Conservation (phyloP, 2,329 filamentous ascomycete genomes). For the Penicillium italicum region DNA sequence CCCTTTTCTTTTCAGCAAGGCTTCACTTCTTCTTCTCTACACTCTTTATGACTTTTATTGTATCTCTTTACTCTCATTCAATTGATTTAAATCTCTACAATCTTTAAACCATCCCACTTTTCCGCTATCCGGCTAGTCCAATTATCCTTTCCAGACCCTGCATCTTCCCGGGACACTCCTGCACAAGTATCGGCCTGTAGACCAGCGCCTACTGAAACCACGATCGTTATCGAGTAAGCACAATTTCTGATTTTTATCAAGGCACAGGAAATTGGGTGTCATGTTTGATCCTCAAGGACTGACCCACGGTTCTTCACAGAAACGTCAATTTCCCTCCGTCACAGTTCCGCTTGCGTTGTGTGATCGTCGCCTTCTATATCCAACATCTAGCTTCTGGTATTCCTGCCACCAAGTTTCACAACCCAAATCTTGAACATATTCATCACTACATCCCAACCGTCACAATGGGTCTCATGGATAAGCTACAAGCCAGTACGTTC, state of each 20-base stretch:
- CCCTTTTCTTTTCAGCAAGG: constrained; percentile 10
- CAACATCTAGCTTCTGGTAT: neutral
- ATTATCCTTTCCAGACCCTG: neutral
- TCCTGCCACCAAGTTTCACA: neutral
- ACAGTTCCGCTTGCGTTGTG: constrained; percentile 2
- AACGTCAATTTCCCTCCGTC: constrained; percentile 1
- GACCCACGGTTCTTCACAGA: constrained; percentile 8
- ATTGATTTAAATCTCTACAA: neutral
- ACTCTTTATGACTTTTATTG: neutral
- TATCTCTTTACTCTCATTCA: neutral
- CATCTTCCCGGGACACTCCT: neutral
- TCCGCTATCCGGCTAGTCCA: neutral
- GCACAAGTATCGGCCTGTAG: neutral
- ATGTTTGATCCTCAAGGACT: neutral
- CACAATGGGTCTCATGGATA: constrained; percentile 51
- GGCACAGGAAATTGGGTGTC: neutral
- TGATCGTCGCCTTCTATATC: constrained; percentile 2
- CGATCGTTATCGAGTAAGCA: neutral
- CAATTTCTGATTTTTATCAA: neutral
- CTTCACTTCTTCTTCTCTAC: constrained; percentile 7
- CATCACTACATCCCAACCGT: constrained; percentile 1
- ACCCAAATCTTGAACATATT: neutral
- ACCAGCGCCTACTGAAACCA: constrained; percentile 1
- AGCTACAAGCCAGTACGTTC: constrained; percentile 49
- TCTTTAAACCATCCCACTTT: neutral